Conservation (phyloP, 1,284 basidiomycete species). For the Ceratobasidium papillatum region DNA sequence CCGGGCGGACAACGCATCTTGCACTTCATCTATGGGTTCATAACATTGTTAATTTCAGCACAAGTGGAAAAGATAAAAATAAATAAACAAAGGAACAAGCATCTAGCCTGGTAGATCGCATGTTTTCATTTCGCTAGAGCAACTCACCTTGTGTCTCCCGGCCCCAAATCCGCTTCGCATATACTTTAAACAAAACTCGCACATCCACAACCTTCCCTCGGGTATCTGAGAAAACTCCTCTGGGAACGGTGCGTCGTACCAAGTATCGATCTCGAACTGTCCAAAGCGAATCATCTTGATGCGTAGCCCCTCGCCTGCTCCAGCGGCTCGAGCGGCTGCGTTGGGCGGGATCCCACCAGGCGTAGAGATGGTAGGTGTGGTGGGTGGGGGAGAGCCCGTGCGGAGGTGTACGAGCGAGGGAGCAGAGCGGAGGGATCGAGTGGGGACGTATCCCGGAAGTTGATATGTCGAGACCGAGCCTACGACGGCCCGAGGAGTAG, state of each 20-base stretch:
- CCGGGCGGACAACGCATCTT: constrained; percentile 95
- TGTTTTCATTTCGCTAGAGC: neutral
- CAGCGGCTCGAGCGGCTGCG: constrained; percentile 42
- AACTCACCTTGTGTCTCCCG: constrained; percentile 81
- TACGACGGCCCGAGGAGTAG: neutral
- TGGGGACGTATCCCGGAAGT: constrained; percentile 47
- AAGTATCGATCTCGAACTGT: constrained; percentile 94
- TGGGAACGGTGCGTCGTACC: constrained; percentile 99
- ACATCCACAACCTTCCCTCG: constrained; percentile 94
- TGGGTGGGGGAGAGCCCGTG: constrained; percentile 49
- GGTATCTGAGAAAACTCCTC: constrained; percentile 96
- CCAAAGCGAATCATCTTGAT: constrained; percentile 93
- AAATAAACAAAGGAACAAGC: neutral
- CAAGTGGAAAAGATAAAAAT: constrained; percentile 12
- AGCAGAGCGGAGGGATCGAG: constrained; percentile 42
- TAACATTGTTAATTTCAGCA: constrained; percentile 14
- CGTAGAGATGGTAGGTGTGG: constrained; percentile 38
- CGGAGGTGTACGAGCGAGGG: constrained; percentile 32
- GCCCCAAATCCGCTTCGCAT: constrained; percentile 96
- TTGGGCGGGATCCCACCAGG: constrained; percentile 44
- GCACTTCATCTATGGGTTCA: constrained; percentile 82
- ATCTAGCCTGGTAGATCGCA: neutral
- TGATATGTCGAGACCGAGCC: constrained; percentile 33
- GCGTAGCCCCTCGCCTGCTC: constrained; percentile 58
- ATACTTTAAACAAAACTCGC: constrained; percentile 98